A percentile compares a stretch with the other conserved stretches of the same genome.
Conservation (phyloP, 768 basidiomycete genomes). For the Chalciporus piperatus region DNA sequence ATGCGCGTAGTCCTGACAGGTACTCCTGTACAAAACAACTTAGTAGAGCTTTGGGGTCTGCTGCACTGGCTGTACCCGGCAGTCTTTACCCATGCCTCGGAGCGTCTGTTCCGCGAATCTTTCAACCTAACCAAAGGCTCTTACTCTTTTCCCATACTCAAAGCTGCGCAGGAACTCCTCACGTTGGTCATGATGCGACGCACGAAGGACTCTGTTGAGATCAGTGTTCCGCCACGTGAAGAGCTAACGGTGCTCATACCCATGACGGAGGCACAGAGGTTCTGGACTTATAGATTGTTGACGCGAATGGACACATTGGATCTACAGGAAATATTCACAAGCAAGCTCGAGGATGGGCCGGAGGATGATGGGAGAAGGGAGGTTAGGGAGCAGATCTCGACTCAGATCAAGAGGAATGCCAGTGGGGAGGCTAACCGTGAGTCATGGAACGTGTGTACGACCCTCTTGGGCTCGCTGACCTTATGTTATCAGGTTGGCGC, state of each 20-base stretch:
- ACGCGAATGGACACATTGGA: constrained; percentile 50
- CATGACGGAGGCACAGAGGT: constrained; percentile 56
- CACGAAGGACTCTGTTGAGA: constrained; percentile 51
- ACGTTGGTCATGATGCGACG: constrained; percentile 56
- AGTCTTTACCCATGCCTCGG: constrained; percentile 48
- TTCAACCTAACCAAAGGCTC: constrained; percentile 53
- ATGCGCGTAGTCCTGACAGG: constrained; percentile 56
- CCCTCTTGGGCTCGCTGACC: not conserved
- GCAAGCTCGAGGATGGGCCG: constrained; percentile 24
- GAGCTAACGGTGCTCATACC: constrained; percentile 58
- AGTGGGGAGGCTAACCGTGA: constrained; percentile 32
- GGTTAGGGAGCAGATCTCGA: constrained; percentile 38
- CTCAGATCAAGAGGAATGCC: constrained; percentile 35
- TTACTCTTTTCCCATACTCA: constrained; percentile 49
- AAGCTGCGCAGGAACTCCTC: constrained; percentile 47
- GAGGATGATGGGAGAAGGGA: constrained; percentile 38
- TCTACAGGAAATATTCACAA: constrained; percentile 46
- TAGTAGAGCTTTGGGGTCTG: constrained; percentile 55
- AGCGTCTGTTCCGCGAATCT: constrained; percentile 47
- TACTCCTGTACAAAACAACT: constrained; percentile 70
- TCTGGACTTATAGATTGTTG: constrained; percentile 58
- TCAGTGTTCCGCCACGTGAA: constrained; percentile 53
- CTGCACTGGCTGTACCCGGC: constrained; percentile 55
- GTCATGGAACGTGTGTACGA: not conserved
- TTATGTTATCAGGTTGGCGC: constrained; percentile 43